Conservation (phyloP, 2,329 filamentous ascomycete genomes). For the Alternaria infectoria region DNA sequence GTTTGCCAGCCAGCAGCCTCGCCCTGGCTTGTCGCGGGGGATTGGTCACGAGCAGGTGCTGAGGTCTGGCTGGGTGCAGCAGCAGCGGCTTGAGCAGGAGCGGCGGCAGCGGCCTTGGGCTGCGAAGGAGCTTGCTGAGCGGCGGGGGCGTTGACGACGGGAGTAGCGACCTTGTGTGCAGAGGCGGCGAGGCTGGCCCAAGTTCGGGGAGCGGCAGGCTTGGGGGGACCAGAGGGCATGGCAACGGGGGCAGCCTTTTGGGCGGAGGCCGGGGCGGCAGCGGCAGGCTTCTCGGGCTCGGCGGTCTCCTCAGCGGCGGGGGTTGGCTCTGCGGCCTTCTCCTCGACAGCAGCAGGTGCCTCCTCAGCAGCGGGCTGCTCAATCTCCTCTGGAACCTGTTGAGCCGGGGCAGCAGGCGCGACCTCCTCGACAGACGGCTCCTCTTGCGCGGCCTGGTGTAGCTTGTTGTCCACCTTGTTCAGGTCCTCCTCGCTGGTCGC, state of each 20-base stretch:
- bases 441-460: slow-evolving; percentile 65
- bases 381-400: slow-evolving; percentile 42
- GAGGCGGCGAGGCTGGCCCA: slow-evolving; percentile 76
- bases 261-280: slow-evolving; percentile 64
- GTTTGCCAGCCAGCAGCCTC: slow-evolving; percentile 83
- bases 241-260: slow-evolving; percentile 64
- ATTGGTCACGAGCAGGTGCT: slow-evolving; percentile 46
- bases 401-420: slow-evolving; percentile 46
- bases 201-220: slow-evolving; percentile 64
- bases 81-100: slow-evolving; percentile 41
- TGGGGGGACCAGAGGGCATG: slow-evolving; percentile 64
- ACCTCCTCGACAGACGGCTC: slow-evolving; percentile 34
- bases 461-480: slow-evolving; percentile 71
- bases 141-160: slow-evolving; percentile 47
- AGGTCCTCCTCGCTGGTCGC: slow-evolving; percentile 54
- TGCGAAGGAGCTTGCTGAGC: slow-evolving; percentile 42
- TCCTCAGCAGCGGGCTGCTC: slow-evolving; percentile 50
- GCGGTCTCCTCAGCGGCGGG: slow-evolving; percentile 41
- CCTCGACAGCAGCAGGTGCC: slow-evolving; percentile 47
- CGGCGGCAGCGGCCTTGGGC: slow-evolving; percentile 36
- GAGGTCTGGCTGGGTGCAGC: slow-evolving; percentile 39
- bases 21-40: slow-evolving; percentile 55
- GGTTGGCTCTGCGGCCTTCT: slow-evolving; percentile 42
- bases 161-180: slow-evolving; percentile 53
- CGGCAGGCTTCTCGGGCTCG: slow-evolving; percentile 67